Base-by-base conservation (phyloP, 345 rosid species). In the Balakata baccata region DNA sequence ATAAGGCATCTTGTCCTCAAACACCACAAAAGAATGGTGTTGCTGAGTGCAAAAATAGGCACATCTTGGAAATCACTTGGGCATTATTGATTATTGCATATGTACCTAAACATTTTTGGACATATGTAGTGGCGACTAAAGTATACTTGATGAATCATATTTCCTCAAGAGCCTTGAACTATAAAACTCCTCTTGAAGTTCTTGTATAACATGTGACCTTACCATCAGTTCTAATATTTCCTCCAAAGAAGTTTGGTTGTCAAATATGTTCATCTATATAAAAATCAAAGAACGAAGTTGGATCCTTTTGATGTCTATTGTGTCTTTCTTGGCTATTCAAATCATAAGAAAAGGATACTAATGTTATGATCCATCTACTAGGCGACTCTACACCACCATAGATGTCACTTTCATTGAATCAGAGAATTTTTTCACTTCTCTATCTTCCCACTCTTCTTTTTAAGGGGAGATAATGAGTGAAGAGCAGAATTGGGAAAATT, bases 391-490 rank as follows among this genome's bases (percentile, higher is more conserved):
- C 34, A 29, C 34, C 34, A 29, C 34, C 34, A 29, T 29, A 2
- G 34, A 29, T 29, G 34, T 29, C 34, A 29, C 34, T 2, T 29
- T 29, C 34, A 29, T 29, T 29, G 2, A 29, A 2, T 29, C 34
- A 29, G 2, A 29, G 2, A 29, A 29, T 29, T 29, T 29, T 2
- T 29, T 29, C 1, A 29, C 34, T 29, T 29, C 50, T 46, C 7
- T 3, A 46, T 1, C 50, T 46, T 59, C 74, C 18, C 12, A 13
- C 41, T 71, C 16, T 3, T 22, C 65, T 71, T 64, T 71, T 58
- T 10, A 72, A 41, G 57, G 58, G 67, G 75, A 72, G 59, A 46
- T 23, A 7, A 11, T 0, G 22, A 41, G 9, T 70, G 59, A 72
- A 62, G 1, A 72, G 59, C 41, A 13, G 5, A 72, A 72, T 14